Conservation (phyloP, 495 filamentous ascomycete genomes). For the Aspergillus panamensis region DNA sequence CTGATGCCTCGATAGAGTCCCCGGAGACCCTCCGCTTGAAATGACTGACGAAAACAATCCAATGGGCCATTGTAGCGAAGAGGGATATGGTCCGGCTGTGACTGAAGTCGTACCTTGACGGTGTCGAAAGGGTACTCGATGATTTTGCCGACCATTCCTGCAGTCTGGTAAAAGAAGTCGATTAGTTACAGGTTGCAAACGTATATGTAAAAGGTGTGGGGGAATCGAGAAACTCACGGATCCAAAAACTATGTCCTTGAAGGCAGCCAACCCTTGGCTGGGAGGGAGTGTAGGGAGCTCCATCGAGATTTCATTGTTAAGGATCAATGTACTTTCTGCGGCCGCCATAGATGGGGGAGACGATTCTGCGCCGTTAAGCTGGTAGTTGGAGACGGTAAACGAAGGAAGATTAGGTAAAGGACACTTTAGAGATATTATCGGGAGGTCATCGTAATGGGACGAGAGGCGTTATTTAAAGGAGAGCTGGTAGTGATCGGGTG, state of each 20-base stretch:
- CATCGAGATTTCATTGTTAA: conserved; percentile 40
- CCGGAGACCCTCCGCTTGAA: conserved; percentile 64
- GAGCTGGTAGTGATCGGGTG: conserved; percentile 13
- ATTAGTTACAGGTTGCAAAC: background rate
- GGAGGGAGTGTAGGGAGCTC: conserved; percentile 43
- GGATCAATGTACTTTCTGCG: conserved; percentile 39
- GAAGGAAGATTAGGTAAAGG: conserved; percentile 3
- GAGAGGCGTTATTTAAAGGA: conserved; percentile 23
- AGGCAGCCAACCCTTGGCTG: conserved; percentile 59
- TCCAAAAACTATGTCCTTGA: conserved; percentile 80
- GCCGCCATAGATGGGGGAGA: conserved; percentile 35
- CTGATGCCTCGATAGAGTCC: conserved; percentile 92
- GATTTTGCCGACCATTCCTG: conserved; percentile 88
- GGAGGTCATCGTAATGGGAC: conserved; percentile 24
- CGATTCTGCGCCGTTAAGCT: conserved; percentile 4
- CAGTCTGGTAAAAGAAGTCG: conserved; percentile 48
- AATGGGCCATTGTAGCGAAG: conserved; percentile 81
- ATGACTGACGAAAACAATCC: conserved; percentile 88
- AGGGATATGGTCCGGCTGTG: conserved; percentile 77
- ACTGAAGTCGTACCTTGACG: conserved; percentile 74
- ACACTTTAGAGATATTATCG: conserved; percentile 13
- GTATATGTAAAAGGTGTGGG: background rate
- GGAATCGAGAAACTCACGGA: conserved; percentile 56
- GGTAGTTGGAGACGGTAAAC: conserved; percentile 17
- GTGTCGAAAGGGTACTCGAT: conserved; percentile 99